These are phyloP conservation scores for Trifolium pratense DNA, from an alignment of 306 rosid species.

Conservation along the genomic window DNA sequence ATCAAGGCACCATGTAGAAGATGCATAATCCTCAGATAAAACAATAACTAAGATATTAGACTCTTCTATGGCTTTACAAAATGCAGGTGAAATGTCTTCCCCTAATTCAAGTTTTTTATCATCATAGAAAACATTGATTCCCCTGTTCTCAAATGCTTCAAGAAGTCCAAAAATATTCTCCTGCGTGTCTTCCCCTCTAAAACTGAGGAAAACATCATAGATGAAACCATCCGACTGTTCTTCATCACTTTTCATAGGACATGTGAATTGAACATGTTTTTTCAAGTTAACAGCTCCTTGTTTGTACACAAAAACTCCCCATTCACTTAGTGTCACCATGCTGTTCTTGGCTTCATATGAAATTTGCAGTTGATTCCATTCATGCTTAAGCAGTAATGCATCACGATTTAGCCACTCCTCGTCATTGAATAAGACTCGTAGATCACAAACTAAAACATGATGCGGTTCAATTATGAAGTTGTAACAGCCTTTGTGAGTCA, in stretches of 20 bases:
- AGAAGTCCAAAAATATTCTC: neutral
- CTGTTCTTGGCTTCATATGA: neutral
- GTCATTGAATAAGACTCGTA: neutral
- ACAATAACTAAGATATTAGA: no score
- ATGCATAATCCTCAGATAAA: no score
- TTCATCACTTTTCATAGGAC: no score
- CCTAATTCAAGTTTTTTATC: neutral
- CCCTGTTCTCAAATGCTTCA: neutral
- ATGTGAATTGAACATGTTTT: neutral
- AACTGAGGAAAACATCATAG: no score
- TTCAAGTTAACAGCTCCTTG: constrained; percentile 12
- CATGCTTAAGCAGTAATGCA: neutral
- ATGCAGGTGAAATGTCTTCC: no score
- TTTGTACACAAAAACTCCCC: constrained; percentile 10
- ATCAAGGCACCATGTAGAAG: no score
- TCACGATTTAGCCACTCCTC: constrained; percentile 11
- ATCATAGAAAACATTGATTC: constrained; percentile 28
- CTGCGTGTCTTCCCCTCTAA: neutral
- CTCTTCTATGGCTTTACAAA: no score
- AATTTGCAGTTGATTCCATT: constrained; percentile 18
- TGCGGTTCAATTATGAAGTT: neutral
- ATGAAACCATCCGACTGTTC: no score
- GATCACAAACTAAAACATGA: constrained; percentile 5
- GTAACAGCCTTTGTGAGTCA: neutral
- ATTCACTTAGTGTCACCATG: neutral